A percentile compares a stretch with the other conserved stretches of the same genome.
phyloP scores from a whole-genome alignment of 306 rosid genomes.

The Trifolium fragiferum region DNA sequence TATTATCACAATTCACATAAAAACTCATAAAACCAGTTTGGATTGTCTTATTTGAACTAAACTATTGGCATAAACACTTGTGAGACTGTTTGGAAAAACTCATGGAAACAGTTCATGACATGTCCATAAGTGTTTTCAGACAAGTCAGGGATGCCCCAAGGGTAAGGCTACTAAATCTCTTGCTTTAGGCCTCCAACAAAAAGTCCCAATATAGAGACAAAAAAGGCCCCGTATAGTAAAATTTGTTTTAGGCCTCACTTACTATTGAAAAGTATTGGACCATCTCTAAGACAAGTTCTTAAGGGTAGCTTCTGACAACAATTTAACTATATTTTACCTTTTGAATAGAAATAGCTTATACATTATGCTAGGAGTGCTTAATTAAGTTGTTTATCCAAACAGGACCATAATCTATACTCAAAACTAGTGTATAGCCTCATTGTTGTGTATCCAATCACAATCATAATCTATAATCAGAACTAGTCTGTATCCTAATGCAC shows the following conservation, averaged over 20 bases:
- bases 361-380: no score
- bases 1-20: conserved; percentile 8
- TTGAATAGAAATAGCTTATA: neutral
- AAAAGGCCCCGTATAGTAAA: no score
- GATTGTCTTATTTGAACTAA: neutral
- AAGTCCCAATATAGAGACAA: no score
- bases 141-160: no score
- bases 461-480: conserved; percentile 2
- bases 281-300: no score
- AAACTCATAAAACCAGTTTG: neutral
- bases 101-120: neutral
- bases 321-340: no score
- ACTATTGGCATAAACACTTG: neutral
- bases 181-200: no score
- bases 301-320: no score
- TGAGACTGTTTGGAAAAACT: no score
- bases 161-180: no score
- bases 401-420: neutral
- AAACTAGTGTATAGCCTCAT: neutral
- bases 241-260: no score
- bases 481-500: neutral
- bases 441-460: neutral
- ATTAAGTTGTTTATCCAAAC: neutral
- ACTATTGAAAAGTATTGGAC: no score
- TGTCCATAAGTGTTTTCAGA: neutral